Conservation (phyloP, 2,329 filamentous ascomycete genomes). For the Sarocladium oryzae region DNA sequence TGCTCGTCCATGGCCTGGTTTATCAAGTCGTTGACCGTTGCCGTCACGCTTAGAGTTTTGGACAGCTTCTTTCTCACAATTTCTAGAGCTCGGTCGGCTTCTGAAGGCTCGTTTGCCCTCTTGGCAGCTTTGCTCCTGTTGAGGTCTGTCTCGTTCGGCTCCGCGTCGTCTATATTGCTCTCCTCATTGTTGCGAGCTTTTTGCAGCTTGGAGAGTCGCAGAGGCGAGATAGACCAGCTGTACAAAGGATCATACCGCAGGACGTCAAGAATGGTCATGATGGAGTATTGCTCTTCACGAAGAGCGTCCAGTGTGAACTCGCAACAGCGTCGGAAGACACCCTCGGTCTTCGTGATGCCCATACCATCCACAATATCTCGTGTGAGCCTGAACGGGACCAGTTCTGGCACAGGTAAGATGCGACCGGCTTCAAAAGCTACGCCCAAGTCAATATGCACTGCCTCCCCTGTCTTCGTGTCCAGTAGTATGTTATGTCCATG, state of each 20-base stretch:
- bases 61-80: slow-evolving; percentile 94
- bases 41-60: slow-evolving; percentile 87
- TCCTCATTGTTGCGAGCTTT: slow-evolving; percentile 50
- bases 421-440: slow-evolving; percentile 96
- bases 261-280: slow-evolving; percentile 98
- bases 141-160: slow-evolving; percentile 33
- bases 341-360: slow-evolving; percentile 91
- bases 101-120: slow-evolving; percentile 51
- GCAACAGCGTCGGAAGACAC: slow-evolving; percentile 94
- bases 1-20: slow-evolving; percentile 90
- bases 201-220: slow-evolving; percentile 58
- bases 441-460: slow-evolving; percentile 93
- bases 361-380: slow-evolving; percentile 95
- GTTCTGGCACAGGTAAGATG: slow-evolving; percentile 88
- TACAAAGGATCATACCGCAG: slow-evolving; percentile 97
- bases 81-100: slow-evolving; percentile 85
- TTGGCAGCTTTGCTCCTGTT: slow-evolving; percentile 22
- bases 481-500: slow-evolving; percentile 97
- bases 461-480: slow-evolving; percentile 83
- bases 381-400: slow-evolving; percentile 91
- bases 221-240: slow-evolving; percentile 82
- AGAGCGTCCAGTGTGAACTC: slow-evolving; percentile 95
- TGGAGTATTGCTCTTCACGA: slow-evolving; percentile 90
- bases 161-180: slow-evolving; percentile 28
- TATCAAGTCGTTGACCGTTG: slow-evolving; percentile 94